Conservation (phyloP, 106 monocot genomes). For the Hemerocallis citrina region DNA sequence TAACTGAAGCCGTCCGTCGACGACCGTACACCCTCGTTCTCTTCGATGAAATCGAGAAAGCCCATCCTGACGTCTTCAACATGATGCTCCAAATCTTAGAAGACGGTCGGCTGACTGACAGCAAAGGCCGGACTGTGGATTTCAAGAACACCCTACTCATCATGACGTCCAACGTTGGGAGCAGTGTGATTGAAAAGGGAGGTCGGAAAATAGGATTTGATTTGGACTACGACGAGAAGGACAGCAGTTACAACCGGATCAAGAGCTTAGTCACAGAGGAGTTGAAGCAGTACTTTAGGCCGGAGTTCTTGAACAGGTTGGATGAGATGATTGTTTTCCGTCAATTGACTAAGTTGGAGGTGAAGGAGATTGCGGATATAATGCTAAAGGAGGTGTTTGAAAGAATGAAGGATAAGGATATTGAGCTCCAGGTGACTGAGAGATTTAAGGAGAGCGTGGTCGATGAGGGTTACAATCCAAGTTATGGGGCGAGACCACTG, state of each 20-base stretch:
- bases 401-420: constrained; percentile 44
- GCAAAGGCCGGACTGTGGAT: constrained; percentile 71
- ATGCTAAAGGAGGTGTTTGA: constrained; percentile 70
- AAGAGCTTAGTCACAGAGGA: constrained; percentile 71
- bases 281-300: constrained; percentile 76
- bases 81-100: constrained; percentile 84
- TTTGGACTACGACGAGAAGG: constrained; percentile 64
- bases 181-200: constrained; percentile 75
- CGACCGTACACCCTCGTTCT: constrained; percentile 71
- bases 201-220: constrained; percentile 70
- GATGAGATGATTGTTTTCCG: constrained; percentile 82
- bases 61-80: constrained; percentile 79
- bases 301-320: constrained; percentile 67
- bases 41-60: constrained; percentile 75
- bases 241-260: constrained; percentile 64
- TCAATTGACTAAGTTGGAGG: constrained; percentile 66
- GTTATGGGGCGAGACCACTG: constrained; percentile 20
- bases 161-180: constrained; percentile 80
- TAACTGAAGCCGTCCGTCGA: constrained; percentile 64
- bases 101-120: constrained; percentile 67
- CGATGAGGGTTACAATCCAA: constrained; percentile 56
- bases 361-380: constrained; percentile 70
- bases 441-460: constrained; percentile 65
- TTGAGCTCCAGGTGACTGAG: constrained; percentile 60
- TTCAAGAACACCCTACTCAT: constrained; percentile 75